Evolutionary conservation across 306 rosid genomes (phyloP).

Genomic region (Prunus mume): DNA sequence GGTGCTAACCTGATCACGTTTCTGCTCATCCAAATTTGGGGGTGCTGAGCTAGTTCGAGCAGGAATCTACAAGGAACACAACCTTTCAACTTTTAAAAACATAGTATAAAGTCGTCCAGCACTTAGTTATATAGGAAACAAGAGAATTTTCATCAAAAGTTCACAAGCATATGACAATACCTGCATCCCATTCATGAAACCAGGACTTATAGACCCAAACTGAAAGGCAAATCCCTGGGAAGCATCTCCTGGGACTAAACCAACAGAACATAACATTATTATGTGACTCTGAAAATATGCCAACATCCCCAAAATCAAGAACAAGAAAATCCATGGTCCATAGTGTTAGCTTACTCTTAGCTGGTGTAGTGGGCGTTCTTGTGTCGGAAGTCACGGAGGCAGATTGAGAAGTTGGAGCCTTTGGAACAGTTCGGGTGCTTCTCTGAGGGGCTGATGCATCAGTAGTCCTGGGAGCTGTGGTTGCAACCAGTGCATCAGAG

Average conservation of each 20-base stretch:
- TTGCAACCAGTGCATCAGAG: slow-evolving; percentile 44
- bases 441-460: slow-evolving; percentile 54
- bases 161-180: slow-evolving; percentile 36
- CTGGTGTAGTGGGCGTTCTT: slow-evolving; percentile 41
- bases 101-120: background rate
- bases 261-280: slow-evolving; percentile 9
- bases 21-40: slow-evolving; percentile 94
- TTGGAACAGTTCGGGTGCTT: slow-evolving; percentile 55
- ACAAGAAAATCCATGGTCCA: background rate
- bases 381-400: slow-evolving; percentile 49
- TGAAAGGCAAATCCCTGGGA: slow-evolving; percentile 66
- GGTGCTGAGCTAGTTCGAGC: slow-evolving; percentile 97
- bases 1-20: slow-evolving; percentile 71
- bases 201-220: slow-evolving; percentile 85
- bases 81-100: background rate
- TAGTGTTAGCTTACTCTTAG: slow-evolving; percentile 49
- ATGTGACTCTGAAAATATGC: background rate
- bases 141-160: slow-evolving; percentile 11
- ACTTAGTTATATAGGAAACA: background rate
- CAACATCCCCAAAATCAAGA: background rate
- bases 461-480: slow-evolving; percentile 52
- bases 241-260: slow-evolving; percentile 58
- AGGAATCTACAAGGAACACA: slow-evolving; percentile 59
- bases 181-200: slow-evolving; percentile 65
- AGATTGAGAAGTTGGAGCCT: slow-evolving; percentile 65